phyloP scores from a whole-genome alignment of 1,284 basidiomycete species.

The Boletus holoroseus region DNA sequence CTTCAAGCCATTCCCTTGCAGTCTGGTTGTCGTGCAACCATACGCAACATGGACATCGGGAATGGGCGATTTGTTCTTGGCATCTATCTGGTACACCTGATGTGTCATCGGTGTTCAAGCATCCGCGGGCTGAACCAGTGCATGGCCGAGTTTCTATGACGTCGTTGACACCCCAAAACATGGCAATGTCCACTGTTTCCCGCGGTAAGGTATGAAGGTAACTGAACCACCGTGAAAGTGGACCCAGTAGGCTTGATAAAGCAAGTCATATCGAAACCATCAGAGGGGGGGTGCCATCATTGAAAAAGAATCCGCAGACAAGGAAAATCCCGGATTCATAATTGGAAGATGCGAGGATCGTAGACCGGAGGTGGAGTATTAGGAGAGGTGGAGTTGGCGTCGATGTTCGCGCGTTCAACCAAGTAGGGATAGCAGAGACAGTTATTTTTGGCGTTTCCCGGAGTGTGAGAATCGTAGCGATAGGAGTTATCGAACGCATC shows the following conservation, averaged over 20 bases:
- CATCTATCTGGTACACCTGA: slow-evolving; percentile 1
- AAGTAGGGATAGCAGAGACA: slow-evolving; percentile 3
- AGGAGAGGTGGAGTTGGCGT: slow-evolving; percentile 19
- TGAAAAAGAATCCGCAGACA: slow-evolving; percentile 11
- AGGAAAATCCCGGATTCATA: slow-evolving; percentile 25
- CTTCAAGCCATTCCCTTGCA: slow-evolving; percentile 43
- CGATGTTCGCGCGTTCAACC: slow-evolving; percentile 24
- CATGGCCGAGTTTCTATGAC: slow-evolving; percentile 16
- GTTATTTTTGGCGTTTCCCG: slow-evolving; percentile 21
- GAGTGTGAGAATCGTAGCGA: slow-evolving; percentile 13
- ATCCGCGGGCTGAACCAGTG: slow-evolving; percentile 15
- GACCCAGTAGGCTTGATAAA: slow-evolving; percentile 36
- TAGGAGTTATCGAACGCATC: slow-evolving; percentile 11
- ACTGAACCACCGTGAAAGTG: slow-evolving; percentile 54
- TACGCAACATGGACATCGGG: slow-evolving; percentile 21
- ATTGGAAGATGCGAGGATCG: slow-evolving; percentile 12
- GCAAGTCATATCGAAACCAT: slow-evolving; percentile 13
- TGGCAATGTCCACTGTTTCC: slow-evolving; percentile 49
- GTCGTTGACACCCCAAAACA: slow-evolving; percentile 52
- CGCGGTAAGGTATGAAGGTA: slow-evolving; percentile 64
- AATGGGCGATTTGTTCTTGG: slow-evolving; percentile 12
- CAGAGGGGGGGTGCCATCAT: slow-evolving; percentile 5
- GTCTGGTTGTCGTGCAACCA: slow-evolving; percentile 34
- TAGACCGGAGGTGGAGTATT: slow-evolving; percentile 12
- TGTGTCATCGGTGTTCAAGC: slow-evolving; percentile 4